These are phyloP conservation scores for Colletotrichum shisoi DNA, from an alignment of 2,329 filamentous ascomycete species.

Conservation along the genomic window DNA sequence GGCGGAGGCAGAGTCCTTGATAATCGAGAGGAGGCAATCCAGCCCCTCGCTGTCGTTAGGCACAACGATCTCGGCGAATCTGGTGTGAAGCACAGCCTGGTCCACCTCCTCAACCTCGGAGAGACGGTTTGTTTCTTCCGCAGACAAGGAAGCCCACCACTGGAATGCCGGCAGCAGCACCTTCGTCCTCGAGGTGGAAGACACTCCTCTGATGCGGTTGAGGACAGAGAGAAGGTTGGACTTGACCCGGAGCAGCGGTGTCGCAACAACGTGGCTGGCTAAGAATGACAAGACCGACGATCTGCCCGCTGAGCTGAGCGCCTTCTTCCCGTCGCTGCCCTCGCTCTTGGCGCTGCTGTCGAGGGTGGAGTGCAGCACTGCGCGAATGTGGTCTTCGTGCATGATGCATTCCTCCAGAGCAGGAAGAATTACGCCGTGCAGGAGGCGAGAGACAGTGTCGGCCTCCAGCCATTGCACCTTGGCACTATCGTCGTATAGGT, in stretches of 20 bases:
- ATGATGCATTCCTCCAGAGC: slow-evolving; percentile 85
- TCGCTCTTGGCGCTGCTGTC: slow-evolving; percentile 57
- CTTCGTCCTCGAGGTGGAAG: slow-evolving; percentile 73
- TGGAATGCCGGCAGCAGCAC: slow-evolving; percentile 78
- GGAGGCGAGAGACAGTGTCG: slow-evolving; percentile 66
- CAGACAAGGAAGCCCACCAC: slow-evolving; percentile 69
- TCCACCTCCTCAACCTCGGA: slow-evolving; percentile 53
- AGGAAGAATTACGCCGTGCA: slow-evolving; percentile 74
- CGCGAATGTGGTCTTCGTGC: slow-evolving; percentile 74
- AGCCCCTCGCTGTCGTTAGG: slow-evolving; percentile 63
- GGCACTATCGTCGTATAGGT: slow-evolving; percentile 69
- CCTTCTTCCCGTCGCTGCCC: slow-evolving; percentile 58
- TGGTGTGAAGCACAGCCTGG: slow-evolving; percentile 52
- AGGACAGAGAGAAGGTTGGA: slow-evolving; percentile 74
- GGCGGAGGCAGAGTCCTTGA: slow-evolving; percentile 52
- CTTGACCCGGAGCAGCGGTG: slow-evolving; percentile 75
- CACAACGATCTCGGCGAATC: slow-evolving; percentile 61
- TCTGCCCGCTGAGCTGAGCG: slow-evolving; percentile 68
- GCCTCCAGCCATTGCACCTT: slow-evolving; percentile 65
- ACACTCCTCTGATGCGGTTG: slow-evolving; percentile 75
- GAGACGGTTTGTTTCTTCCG: slow-evolving; percentile 58
- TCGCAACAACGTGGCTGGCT: slow-evolving; percentile 73
- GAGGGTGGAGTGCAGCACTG: slow-evolving; percentile 67
- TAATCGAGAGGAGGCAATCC: slow-evolving; percentile 59
- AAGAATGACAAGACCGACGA: slow-evolving; percentile 74